Percentiles rank a stretch among this genome's conserved stretches.
Evolutionary conservation across 306 rosid genomes (phyloP).

Genomic region (Herpetospermum pedunculosum): DNA sequence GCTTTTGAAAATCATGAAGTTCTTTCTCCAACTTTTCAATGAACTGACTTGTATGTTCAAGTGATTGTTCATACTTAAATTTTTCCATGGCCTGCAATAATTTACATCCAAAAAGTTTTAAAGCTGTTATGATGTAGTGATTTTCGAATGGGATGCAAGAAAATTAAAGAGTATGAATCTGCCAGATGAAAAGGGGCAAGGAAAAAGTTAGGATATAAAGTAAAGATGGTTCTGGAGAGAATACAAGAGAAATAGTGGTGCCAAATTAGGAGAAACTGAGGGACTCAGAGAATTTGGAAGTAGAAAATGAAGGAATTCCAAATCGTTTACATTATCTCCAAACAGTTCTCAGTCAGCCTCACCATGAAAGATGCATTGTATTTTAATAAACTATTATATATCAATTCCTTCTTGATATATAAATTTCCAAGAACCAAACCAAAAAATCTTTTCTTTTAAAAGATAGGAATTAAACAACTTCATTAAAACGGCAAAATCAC

Average conservation of each 20-base stretch:
- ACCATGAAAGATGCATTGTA: not conserved
- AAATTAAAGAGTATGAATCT: not conserved
- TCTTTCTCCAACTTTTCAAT: constrained; percentile 77
- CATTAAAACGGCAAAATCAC: not conserved
- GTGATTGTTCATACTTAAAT: constrained; percentile 56
- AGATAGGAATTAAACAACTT: too few species aligned
- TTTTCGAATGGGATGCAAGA: not conserved
- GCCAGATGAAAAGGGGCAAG: not conserved
- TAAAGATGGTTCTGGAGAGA: not conserved
- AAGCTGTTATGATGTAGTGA: not conserved
- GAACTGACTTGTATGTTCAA: constrained; percentile 82
- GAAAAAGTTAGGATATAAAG: not conserved
- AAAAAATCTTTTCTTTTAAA: not conserved
- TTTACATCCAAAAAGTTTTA: not conserved
- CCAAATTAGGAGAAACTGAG: not conserved
- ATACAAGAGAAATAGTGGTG: not conserved
- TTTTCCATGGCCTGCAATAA: constrained; percentile 67
- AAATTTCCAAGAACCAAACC: not conserved
- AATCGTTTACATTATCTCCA: not conserved
- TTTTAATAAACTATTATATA: not conserved
- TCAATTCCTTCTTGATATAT: not conserved
- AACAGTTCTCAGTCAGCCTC: not conserved
- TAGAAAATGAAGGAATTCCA: not conserved
- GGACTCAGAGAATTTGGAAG: not conserved
- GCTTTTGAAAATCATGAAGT: constrained; percentile 54